Percentiles rank a stretch among this genome's conserved stretches.
These are phyloP conservation scores for Colletotrichum magnum DNA, from an alignment of 2,329 filamentous ascomycete genomes.

Conservation along the genomic window DNA sequence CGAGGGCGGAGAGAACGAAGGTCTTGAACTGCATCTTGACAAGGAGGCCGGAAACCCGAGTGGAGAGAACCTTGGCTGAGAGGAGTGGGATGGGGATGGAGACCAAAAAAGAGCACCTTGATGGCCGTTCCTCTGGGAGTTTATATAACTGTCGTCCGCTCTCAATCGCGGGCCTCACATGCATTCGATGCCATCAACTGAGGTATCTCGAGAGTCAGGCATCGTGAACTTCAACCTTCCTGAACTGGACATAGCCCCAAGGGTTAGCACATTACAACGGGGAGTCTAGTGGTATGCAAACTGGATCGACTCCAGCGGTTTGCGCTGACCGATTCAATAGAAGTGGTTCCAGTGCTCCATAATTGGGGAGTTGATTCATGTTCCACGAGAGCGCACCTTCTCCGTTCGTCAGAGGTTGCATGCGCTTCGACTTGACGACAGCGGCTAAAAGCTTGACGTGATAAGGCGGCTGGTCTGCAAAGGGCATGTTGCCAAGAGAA, in stretches of 20 bases:
- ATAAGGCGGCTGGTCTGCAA: conserved; percentile 25
- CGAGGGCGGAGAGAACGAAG: conserved; percentile 35
- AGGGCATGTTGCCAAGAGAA: conserved; percentile 28
- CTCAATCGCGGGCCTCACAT: not conserved
- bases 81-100: conserved; percentile 25
- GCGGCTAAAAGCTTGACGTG: conserved; percentile 13
- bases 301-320: conserved; percentile 19
- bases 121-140: conserved; percentile 21
- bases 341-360: conserved; percentile 11
- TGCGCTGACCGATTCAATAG: not conserved
- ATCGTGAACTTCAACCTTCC: conserved; percentile 31
- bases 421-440: conserved; percentile 28
- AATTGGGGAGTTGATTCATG: conserved; percentile 9
- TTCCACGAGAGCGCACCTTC: conserved; percentile 8
- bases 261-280: not conserved
- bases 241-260: conserved; percentile 23
- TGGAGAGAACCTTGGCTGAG: conserved; percentile 23
- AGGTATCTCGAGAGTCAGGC: not conserved
- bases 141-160: conserved; percentile 25
- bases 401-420: conserved; percentile 18
- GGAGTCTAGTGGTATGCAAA: conserved; percentile 5
- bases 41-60: conserved; percentile 24
- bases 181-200: not conserved
- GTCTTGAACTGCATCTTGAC: conserved; percentile 37
- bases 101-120: conserved; percentile 13